Percentiles rank a stretch among this genome's conserved stretches.
phyloP scores from a whole-genome alignment of 2,329 filamentous ascomycete species.

The Aspergillus arachidicola region DNA sequence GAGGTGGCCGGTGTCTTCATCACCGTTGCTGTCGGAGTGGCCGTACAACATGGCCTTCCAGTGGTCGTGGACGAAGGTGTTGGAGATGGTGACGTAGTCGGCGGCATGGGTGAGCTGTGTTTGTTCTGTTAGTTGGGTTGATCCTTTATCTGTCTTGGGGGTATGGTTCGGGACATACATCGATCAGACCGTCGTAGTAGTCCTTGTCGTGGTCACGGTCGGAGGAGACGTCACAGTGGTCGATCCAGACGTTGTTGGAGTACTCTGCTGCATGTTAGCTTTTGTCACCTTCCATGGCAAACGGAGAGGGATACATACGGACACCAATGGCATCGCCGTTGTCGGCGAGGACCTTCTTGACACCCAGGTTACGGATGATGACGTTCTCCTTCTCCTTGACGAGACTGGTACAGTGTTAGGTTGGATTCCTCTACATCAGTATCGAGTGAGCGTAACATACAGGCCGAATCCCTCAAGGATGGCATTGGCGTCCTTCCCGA shows the following conservation, averaged over 20 bases:
- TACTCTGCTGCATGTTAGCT: conserved; percentile 20
- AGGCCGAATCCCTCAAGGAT: conserved; percentile 53
- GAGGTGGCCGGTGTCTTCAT: conserved; percentile 63
- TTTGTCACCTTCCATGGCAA: not conserved
- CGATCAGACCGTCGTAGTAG: conserved; percentile 69
- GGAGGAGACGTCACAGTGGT: conserved; percentile 67
- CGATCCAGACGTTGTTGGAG: conserved; percentile 63
- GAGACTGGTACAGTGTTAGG: conserved; percentile 47
- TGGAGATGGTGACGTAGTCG: conserved; percentile 60
- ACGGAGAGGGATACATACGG: conserved; percentile 38
- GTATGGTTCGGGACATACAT: conserved; percentile 36
- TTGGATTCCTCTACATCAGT: not conserved
- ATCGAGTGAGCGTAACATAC: conserved; percentile 11
- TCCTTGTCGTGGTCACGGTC: conserved; percentile 65
- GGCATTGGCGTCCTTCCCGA: conserved; percentile 55
- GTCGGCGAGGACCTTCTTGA: conserved; percentile 58
- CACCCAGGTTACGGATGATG: conserved; percentile 64
- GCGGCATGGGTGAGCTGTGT: conserved; percentile 58
- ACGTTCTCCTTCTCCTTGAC: conserved; percentile 61
- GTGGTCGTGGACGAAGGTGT: conserved; percentile 59
- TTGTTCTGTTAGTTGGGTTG: not conserved
- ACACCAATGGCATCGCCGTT: conserved; percentile 64
- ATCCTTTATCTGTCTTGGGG: not conserved
- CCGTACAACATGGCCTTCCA: conserved; percentile 64
- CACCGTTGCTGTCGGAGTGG: conserved; percentile 61